These are phyloP conservation scores for Porcisia hertigi DNA, from an alignment of 208 protist species.

Conservation along the genomic window DNA sequence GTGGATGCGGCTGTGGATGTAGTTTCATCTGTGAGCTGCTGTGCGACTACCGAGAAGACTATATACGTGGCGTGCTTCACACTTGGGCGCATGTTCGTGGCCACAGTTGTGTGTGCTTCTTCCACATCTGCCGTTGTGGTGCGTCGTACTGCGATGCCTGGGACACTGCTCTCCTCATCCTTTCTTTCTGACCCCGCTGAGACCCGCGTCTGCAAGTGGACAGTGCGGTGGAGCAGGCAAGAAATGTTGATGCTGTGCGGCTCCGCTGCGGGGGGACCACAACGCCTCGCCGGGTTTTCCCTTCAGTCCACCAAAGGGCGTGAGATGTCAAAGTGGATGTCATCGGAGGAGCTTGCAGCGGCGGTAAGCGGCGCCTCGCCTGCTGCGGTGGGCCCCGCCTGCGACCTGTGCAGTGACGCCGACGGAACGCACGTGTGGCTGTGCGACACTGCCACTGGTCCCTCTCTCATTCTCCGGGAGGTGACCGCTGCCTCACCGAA, in stretches of 20 bases:
- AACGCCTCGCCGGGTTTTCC: slow-evolving; percentile 13
- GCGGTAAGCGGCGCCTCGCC: slow-evolving; percentile 22
- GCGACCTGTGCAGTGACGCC: slow-evolving; percentile 32
- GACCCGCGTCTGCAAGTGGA: slow-evolving; percentile 17
- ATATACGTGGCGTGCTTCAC: slow-evolving; percentile 24
- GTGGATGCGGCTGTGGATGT: slow-evolving; percentile 7
- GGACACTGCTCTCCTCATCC: slow-evolving; percentile 26
- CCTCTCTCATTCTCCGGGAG: slow-evolving; percentile 32
- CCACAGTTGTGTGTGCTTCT: slow-evolving; percentile 17
- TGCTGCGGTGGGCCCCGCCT: slow-evolving; percentile 8
- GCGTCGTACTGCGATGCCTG: slow-evolving; percentile 19
- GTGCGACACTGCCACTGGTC: slow-evolving; percentile 34
- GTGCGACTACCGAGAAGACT: slow-evolving; percentile 8
- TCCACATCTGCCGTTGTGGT: slow-evolving; percentile 20
- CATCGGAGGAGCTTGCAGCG: neutral
- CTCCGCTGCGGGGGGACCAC: neutral
- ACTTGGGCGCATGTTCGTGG: slow-evolving; percentile 12
- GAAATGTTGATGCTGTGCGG: slow-evolving; percentile 35
- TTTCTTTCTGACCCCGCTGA: neutral
- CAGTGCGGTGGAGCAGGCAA: slow-evolving; percentile 36
- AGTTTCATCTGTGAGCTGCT: slow-evolving; percentile 11
- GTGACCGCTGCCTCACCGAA: slow-evolving; percentile 10
- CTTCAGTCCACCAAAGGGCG: slow-evolving; percentile 15
- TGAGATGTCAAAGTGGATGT: slow-evolving; percentile 13
- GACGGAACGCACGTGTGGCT: slow-evolving; percentile 37